Conservation (phyloP, 345 rosid genomes). For the Gossypium sturtianum region DNA sequence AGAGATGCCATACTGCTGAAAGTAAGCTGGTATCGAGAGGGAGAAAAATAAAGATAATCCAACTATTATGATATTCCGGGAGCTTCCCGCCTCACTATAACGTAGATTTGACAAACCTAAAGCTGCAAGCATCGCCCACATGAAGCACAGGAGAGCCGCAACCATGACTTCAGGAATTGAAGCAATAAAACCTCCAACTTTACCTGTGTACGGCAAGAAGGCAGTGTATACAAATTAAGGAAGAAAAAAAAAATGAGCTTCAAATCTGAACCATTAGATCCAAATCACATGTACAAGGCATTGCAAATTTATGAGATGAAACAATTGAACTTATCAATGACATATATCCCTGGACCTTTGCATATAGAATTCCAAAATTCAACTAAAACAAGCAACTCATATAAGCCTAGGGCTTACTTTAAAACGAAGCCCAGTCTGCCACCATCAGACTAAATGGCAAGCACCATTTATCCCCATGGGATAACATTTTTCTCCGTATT, state of each 20-base stretch:
- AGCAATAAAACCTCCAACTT: constrained; percentile 95
- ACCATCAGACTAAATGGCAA: no score
- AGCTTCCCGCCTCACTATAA: constrained; percentile 98
- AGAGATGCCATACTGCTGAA: constrained; percentile 85
- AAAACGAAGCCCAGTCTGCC: no score
- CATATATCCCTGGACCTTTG: not conserved
- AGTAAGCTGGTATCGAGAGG: constrained; percentile 87
- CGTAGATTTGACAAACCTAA: constrained; percentile 91
- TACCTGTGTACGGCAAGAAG: constrained; percentile 46
- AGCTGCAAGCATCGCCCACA: constrained; percentile 98
- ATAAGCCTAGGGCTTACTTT: not conserved
- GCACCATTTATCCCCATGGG: not conserved
- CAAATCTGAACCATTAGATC: not conserved
- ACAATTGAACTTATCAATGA: not conserved
- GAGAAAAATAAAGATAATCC: constrained; percentile 85
- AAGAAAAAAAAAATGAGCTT: not conserved
- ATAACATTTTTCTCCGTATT: not conserved
- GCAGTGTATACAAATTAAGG: not conserved
- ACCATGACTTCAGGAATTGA: constrained; percentile 95
- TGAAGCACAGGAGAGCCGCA: constrained; percentile 94
- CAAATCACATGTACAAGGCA: not conserved
- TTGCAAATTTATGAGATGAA: not conserved
- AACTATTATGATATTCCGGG: constrained; percentile 84
- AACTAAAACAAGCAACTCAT: not conserved
- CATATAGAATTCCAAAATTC: constrained; percentile 1